These are phyloP conservation scores for Blepharisma stoltei DNA, from an alignment of 73 alveolate genomes.

Conservation along the genomic window DNA sequence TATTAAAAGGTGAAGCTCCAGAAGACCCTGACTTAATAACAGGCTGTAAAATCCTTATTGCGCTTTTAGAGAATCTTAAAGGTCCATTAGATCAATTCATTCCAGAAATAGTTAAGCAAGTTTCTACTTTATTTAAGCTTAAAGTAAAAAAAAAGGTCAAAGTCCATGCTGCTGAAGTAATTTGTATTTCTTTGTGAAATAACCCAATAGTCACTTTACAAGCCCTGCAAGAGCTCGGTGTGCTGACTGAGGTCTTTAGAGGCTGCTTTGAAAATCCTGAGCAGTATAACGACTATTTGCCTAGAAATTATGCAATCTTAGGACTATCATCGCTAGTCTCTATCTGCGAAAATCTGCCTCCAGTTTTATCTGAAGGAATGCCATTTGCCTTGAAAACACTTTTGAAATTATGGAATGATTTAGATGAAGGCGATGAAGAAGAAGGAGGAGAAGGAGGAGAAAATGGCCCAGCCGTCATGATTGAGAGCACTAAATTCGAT, in stretches of 20 bases:
- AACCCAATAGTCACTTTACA: slow-evolving; percentile 37
- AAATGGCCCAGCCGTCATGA: background rate
- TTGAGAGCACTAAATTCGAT: background rate
- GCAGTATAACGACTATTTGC: background rate
- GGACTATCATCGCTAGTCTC: background rate
- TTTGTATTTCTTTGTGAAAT: slow-evolving; percentile 53
- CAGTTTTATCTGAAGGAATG: slow-evolving; percentile 34
- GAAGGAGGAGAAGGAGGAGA: slow-evolving; percentile 39
- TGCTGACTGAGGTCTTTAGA: background rate
- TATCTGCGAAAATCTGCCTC: slow-evolving; percentile 4
- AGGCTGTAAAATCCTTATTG: slow-evolving; percentile 44
- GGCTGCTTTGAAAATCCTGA: background rate
- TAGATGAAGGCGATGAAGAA: slow-evolving; percentile 39
- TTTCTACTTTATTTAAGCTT: slow-evolving; percentile 17
- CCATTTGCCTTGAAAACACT: slow-evolving; percentile 41
- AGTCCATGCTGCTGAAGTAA: slow-evolving; percentile 31
- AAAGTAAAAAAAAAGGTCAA: slow-evolving; percentile 33
- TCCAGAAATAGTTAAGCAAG: slow-evolving; percentile 18
- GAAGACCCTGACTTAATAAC: background rate
- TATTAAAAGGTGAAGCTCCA: background rate
- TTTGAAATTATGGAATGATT: slow-evolving; percentile 38
- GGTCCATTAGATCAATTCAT: slow-evolving; percentile 53
- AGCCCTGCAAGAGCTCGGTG: slow-evolving; percentile 21
- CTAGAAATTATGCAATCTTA: background rate
- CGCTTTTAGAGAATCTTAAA: slow-evolving; percentile 48